Base-by-base conservation (phyloP, 2,329 filamentous ascomycete genomes). In the Trichophyton rubrum region DNA sequence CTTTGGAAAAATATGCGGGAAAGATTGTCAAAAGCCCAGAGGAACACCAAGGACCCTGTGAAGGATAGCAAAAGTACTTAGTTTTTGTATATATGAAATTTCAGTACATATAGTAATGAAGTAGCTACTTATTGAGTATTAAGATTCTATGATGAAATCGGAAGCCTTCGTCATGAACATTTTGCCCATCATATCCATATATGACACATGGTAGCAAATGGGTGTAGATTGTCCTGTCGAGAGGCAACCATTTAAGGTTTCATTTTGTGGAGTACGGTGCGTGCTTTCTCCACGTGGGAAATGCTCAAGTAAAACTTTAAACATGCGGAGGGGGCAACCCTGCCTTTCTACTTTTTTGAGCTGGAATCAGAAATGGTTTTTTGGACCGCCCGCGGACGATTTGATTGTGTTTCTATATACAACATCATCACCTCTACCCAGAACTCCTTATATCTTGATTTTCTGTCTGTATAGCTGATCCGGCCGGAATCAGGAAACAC, bases 1-100 rank as follows among this genome's bases (percentile, higher is more conserved):
- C 27, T 62, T 11, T 64, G 62, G 64, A 60, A 62, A 43, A 59
- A 38, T 15, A 7, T 63, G 17, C 22, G 53, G 13, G 55, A 17
- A 8, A 57, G 6, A 24, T 40, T 57, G 38, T 38, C n/a, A 17
- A 22, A 22, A 17, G 13, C 8, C 6, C 27, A 11, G 9, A 47
- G 20, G 7, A 47, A 20, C 5, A 24, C 9, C 20, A 47, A 47
- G 20, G 17, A 22, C 43, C 6, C 27, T 22, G 3, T 9, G 0
- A 11, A 47, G 20, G 4, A 11, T 22, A 22, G 20, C 20, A 9
- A 47, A 1, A 13, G 8, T 3, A 9, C 43, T 1, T 47, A 38
- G 4, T 8, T 47, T 30, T 24, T 22, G 20, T 24, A 47, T 47
- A 22, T 11, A 11, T 22, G 1, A 35, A 9, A 38, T 38, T 13